These are phyloP conservation scores for Plicaturopsis crispa DNA, from an alignment of 768 basidiomycete genomes.

Conservation along the genomic window DNA sequence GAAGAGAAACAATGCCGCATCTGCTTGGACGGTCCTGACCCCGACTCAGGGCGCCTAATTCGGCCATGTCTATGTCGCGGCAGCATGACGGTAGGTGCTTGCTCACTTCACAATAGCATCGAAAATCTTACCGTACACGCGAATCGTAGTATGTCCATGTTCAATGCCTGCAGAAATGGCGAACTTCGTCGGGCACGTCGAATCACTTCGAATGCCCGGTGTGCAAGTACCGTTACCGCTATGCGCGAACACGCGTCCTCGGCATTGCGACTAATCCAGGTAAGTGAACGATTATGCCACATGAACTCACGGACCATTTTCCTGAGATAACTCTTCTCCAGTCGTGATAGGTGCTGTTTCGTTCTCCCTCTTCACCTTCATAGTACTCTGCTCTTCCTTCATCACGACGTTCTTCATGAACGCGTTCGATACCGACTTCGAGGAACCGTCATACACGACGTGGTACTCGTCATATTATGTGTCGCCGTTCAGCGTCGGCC, in stretches of 20 bases:
- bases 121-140: slow-evolving; percentile 10
- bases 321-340: slow-evolving; percentile 19
- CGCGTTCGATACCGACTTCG: slow-evolving; percentile 54
- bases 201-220: slow-evolving; percentile 75
- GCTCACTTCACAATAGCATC: slow-evolving; percentile 1
- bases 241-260: slow-evolving; percentile 59
- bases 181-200: slow-evolving; percentile 50
- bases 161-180: slow-evolving; percentile 71
- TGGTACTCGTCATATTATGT: slow-evolving; percentile 34
- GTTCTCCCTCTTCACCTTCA: slow-evolving; percentile 49
- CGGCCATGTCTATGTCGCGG: slow-evolving; percentile 50
- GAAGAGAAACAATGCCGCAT: slow-evolving; percentile 76
- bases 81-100: slow-evolving; percentile 52
- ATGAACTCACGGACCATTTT: slow-evolving; percentile 4
- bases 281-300: too few species aligned
- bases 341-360: slow-evolving; percentile 61
- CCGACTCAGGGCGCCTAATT: slow-evolving; percentile 66
- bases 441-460: slow-evolving; percentile 31
- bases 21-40: slow-evolving; percentile 68
- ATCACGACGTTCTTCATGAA: slow-evolving; percentile 61
- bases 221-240: slow-evolving; percentile 72
- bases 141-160: slow-evolving; percentile 65
- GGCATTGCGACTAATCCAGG: slow-evolving; percentile 78
- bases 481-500: slow-evolving; percentile 49
- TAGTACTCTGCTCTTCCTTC: slow-evolving; percentile 66